Conservation (phyloP, 768 basidiomycete species). For the Mycena sanguinolenta region DNA sequence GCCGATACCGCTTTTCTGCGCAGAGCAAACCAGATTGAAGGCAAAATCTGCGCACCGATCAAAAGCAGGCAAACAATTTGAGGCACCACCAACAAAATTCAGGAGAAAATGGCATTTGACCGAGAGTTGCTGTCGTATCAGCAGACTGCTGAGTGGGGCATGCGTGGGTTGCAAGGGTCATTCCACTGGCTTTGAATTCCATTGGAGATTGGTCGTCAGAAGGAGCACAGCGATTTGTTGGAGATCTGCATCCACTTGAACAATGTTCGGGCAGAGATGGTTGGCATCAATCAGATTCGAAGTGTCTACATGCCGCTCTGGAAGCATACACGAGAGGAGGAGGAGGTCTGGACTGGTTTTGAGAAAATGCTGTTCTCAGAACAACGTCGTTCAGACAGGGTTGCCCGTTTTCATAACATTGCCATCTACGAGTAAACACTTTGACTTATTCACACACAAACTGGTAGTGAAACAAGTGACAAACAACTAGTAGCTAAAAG, state of each 20-base stretch:
- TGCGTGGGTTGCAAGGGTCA: not conserved
- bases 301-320: constrained; percentile 57
- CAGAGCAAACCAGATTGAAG: not conserved
- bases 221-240: not conserved
- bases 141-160: not conserved
- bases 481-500: not conserved
- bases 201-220: not conserved
- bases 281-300: constrained; percentile 60
- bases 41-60: not conserved
- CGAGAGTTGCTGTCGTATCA: not conserved
- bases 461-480: not conserved
- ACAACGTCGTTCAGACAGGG: constrained; percentile 47
- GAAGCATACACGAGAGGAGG: constrained; percentile 45
- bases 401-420: constrained; percentile 49
- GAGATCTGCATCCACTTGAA: too few species aligned
- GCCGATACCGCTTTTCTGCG: not conserved
- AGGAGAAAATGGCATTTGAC: not conserved
- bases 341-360: constrained; percentile 52
- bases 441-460: not conserved
- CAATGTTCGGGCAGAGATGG: too few species aligned
- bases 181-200: constrained; percentile 50
- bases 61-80: too few species aligned
- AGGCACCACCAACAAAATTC: too few species aligned
- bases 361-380: constrained; percentile 54
- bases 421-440: constrained; percentile 37